Evolutionary conservation across 306 rosid species (phyloP), one percentile per base, ranked within the genome.

Genomic region (Mimosa bimucronata): DNA sequence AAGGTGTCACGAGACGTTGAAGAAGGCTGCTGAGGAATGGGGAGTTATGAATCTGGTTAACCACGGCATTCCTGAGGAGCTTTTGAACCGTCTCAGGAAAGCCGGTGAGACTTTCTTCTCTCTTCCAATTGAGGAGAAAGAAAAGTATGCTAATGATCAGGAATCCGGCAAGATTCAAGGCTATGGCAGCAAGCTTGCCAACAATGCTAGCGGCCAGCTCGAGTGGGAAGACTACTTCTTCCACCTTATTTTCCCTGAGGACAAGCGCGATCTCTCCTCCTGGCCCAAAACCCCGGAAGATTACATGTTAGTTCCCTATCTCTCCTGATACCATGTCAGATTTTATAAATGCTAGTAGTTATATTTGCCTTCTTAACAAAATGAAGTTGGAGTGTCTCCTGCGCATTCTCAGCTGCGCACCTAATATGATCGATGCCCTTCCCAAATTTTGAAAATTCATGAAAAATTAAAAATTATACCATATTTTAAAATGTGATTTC

Each of bases 211-310:
- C 41, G 98, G 98, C 0, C 91, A 84, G 66, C 93, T 91, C 5
- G 98, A 94, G 76, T 91, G 98, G 98, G 92, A 91, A 72, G 98
- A 94, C 71, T 94, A 91, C 68, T 94, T 91, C 80, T 94, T 94
- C 86, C 98, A 94, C 73, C 89, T 86, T 37, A 40, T 74, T 16
- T 90, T 57, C 68, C 98, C 98, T 0, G 86, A 91, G 61, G 88
- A 91, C 60, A 91, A 87, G 55, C 78, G 95, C 0, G 95, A 91
- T 77, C 21, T 91, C 58, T 85, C 92, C 61, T 80, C 89, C 25
- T 94, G 98, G 98, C 97, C 98, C 18, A 86, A 74, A 62, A 88
- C 80, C 1, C 97, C 98, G 0, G 4, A 77, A 1, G 90, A 94
- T 71, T 94, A 91, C 69, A 85, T 50, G 98, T 82, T 0, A 4